Evolutionary conservation across 768 basidiomycete species (phyloP), one percentile per base, ranked within the genome.

Genomic region (Hortiboletus campestris): DNA sequence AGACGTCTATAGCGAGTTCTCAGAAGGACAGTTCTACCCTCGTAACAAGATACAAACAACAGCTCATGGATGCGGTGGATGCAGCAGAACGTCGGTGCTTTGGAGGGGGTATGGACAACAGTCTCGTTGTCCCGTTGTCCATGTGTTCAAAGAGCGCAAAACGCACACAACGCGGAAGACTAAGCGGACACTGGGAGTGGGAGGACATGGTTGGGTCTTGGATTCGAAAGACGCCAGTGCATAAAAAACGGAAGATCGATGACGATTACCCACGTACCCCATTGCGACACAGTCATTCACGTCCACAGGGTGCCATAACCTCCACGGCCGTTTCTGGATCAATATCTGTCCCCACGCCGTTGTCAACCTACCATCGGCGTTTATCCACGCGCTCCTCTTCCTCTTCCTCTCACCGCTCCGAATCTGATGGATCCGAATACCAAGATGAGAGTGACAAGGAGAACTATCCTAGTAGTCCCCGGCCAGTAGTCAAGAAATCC

Each of bases 11-110:
- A 40, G 54, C 62, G 20, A 54, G 49, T 31, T 46, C 63, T 35
- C 63, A 67, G 51, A 65, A 65, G 47, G 64, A 52, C 39, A 50
- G 49, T 43, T 59, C 61, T 42, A 41, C 59, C 13, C 64, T 68
- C 39, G 57, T 76, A 44, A 67, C 69, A 49, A 58, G 61, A 31
- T 74, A 77, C 57, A 75, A 75, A n/a, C 65, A 64, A 31, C 62
- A 73, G 46, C 63, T 84, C 17, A 77, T 83, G 50, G 74, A 74
- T 34, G 61, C 66, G 16, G 76, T 82, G 17, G 83, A 83, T 28
- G 74, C 74, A n/a, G 81, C 82, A 12, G 83, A 85, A 65, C 62
- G 68, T 36, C 72, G 74, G 40, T 81, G 78, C 54, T 80, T 79
- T 36, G 77, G 75, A 29, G 49, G 63, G 20, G 51, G 48, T 42